Percentiles rank a stretch among this genome's conserved stretches.
Evolutionary conservation across 1,284 basidiomycete species (phyloP).

Genomic region (Bothia castanella): DNA sequence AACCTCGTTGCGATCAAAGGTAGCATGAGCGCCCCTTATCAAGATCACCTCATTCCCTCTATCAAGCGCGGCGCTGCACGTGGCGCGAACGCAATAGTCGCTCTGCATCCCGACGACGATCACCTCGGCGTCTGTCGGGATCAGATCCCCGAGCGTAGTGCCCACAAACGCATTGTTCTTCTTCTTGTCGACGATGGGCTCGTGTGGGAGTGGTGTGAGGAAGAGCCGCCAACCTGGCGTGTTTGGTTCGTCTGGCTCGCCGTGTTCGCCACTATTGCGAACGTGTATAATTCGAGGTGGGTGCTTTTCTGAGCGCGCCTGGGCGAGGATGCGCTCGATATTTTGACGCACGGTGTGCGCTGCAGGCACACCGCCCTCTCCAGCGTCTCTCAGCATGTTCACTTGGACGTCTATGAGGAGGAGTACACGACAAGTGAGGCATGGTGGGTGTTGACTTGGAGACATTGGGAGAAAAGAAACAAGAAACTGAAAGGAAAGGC

Average conservation of each 20-base stretch:
- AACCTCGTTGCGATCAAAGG: slow-evolving; percentile 60
- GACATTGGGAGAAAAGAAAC: slow-evolving; percentile 17
- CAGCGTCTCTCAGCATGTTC: slow-evolving; percentile 45
- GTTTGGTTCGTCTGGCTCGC: slow-evolving; percentile 55
- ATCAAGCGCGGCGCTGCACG: slow-evolving; percentile 57
- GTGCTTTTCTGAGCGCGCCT: slow-evolving; percentile 45
- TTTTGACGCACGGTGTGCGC: slow-evolving; percentile 43
- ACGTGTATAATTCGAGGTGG: slow-evolving; percentile 62
- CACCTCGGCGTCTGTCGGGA: slow-evolving; percentile 53
- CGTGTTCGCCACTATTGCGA: slow-evolving; percentile 55
- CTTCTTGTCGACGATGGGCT: slow-evolving; percentile 58
- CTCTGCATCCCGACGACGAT: slow-evolving; percentile 64
- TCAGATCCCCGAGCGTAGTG: slow-evolving; percentile 46
- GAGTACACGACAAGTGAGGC: slow-evolving; percentile 44
- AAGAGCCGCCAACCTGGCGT: slow-evolving; percentile 57
- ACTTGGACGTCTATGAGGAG: slow-evolving; percentile 59
- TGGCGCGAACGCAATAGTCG: slow-evolving; percentile 63
- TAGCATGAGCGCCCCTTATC: slow-evolving; percentile 60
- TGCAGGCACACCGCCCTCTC: slow-evolving; percentile 52
- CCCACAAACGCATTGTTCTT: slow-evolving; percentile 69
- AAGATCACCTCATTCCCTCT: slow-evolving; percentile 63
- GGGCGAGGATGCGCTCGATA: slow-evolving; percentile 46
- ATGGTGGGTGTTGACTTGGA: slow-evolving; percentile 17
- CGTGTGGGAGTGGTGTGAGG: slow-evolving; percentile 45
- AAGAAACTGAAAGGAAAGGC: background rate